These are phyloP conservation scores for Carpinus fangiana DNA, from an alignment of 306 rosid genomes.

Conservation along the genomic window DNA sequence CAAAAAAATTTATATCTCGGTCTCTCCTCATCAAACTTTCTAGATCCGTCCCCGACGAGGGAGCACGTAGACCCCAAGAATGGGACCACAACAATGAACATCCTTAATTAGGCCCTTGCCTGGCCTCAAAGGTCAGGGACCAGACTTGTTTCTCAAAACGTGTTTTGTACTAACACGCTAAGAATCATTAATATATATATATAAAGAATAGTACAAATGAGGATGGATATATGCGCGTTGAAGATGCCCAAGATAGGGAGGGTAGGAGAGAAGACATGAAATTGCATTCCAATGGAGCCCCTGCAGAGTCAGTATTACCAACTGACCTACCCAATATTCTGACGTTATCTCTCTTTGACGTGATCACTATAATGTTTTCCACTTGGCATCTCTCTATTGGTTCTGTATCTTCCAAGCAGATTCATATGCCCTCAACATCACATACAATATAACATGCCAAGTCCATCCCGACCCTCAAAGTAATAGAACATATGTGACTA, in stretches of 20 bases:
- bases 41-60: no score
- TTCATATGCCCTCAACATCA: slow-evolving; percentile 40
- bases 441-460: slow-evolving; percentile 28
- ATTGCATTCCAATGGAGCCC: slow-evolving; percentile 19
- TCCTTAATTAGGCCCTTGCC: slow-evolving; percentile 18
- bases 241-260: background rate
- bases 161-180: slow-evolving; percentile 46
- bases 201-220: background rate
- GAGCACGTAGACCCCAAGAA: no score
- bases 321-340: slow-evolving; percentile 69
- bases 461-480: no score
- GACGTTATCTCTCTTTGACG: slow-evolving; percentile 39
- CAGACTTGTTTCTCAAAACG: slow-evolving; percentile 24
- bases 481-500: no score
- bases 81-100: background rate
- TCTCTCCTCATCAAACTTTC: no score
- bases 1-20: no score
- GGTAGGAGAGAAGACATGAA: background rate
- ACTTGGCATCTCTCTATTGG: slow-evolving; percentile 42
- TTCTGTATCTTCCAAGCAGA: slow-evolving; percentile 58
- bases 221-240: background rate
- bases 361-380: slow-evolving; percentile 34
- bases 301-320: slow-evolving; percentile 27
- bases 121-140: slow-evolving; percentile 16
- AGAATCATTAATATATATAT: slow-evolving; percentile 14